phyloP scores from a whole-genome alignment of 2,329 filamentous ascomycete species.

The Aureobasidium leucospermi region DNA sequence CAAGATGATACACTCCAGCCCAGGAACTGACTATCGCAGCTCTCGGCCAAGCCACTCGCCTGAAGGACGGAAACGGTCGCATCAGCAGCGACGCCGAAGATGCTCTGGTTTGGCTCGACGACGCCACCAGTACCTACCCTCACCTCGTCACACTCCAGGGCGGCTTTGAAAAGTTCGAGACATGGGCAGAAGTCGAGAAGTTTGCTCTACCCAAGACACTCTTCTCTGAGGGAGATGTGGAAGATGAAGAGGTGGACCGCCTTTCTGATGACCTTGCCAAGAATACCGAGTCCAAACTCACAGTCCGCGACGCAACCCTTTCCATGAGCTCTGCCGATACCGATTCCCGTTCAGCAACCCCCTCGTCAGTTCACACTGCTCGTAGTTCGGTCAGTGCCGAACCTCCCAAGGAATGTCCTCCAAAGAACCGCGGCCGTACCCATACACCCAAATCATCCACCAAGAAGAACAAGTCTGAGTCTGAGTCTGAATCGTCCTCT shows the following conservation, averaged over 20 bases:
- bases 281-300: constrained; percentile 23
- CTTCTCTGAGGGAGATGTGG: constrained; percentile 41
- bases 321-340: constrained; percentile 40
- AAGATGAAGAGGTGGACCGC: constrained; percentile 25
- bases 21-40: constrained; percentile 10
- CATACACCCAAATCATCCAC: constrained; percentile 5
- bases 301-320: constrained; percentile 26
- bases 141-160: constrained; percentile 41
- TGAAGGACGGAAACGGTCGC: constrained; percentile 16
- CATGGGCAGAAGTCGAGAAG: constrained; percentile 44
- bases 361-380: constrained; percentile 33
- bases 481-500: neutral
- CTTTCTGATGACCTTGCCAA: constrained; percentile 13
- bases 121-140: constrained; percentile 39
- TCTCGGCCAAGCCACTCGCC: constrained; percentile 15
- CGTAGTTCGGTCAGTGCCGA: constrained; percentile 28
- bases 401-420: constrained; percentile 26
- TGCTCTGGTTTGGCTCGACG: constrained; percentile 45
- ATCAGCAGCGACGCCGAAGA: constrained; percentile 23
- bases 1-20: neutral
- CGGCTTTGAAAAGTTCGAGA: constrained; percentile 38
- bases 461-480: neutral
- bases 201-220: constrained; percentile 42
- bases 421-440: constrained; percentile 21
- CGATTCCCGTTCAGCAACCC: constrained; percentile 31